Base-by-base conservation (phyloP, 352 stramenopile species). In the Globisporangium nodosum region DNA sequence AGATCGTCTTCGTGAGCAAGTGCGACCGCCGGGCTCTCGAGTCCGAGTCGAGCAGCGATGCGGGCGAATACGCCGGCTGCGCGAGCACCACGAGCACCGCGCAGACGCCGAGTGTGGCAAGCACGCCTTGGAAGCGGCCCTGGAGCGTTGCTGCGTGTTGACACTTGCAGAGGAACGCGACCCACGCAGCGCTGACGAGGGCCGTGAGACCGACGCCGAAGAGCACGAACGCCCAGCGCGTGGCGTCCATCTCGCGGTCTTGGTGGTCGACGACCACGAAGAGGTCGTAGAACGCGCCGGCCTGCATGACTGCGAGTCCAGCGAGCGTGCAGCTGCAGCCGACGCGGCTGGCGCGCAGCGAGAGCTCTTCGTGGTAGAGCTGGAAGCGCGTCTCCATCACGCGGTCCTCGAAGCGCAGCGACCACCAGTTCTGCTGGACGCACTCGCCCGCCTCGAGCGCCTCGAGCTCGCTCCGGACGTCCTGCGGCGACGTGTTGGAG, bases 311-410 rank as follows among this genome's bases (percentile, higher is more conserved):
- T 30, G 67, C 47, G n/a, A 84, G 65, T 24, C 59, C 70, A 0
- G 49, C 33, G 5, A 89, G 40, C 9, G 75, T 82, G 13, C 58
- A 54, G 0, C 52, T 51, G 42, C 66, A 78, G 7, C 69, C 73
- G 56, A 68, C 61, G 40, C 62, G 64, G 13, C 73, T 82, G 37
- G 69, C 67, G 13, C 54, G 31, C 3, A 85, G 43, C 13, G 71
- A 76, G 16, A 68, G 62, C 11, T 87, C 76, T 58, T 87, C 71
- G 39, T 89, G 73, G 49, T 85, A 86, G 46, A 71, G 57, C 60
- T 87, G 75, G 61, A 87, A 89, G 24, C 73, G 71, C 52, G 56
- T 52, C 50, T 89, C 76, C 64, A 87, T 74, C 30, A 58, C 54
- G 8, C 61, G 45, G 51, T 75, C 66, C 27, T 63, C 64, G 47